These are phyloP conservation scores for Pythium diclinum DNA, from an alignment of 352 stramenopile genomes.

Conservation along the genomic window DNA sequence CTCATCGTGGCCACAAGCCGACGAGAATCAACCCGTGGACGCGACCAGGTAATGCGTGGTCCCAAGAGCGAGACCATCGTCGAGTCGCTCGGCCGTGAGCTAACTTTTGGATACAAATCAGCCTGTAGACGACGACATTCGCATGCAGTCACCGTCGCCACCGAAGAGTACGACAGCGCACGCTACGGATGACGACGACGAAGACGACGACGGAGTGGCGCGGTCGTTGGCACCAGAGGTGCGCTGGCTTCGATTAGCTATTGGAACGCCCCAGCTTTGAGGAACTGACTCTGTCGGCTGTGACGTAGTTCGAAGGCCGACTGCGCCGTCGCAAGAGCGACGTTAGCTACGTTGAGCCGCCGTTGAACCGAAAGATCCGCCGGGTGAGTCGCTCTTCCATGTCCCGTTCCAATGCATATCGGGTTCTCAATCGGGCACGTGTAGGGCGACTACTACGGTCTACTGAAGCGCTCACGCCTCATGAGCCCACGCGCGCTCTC, in stretches of 20 bases:
- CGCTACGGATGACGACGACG: neutral
- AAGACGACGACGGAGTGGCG: slow-evolving; percentile 2
- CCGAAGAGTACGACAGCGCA: neutral
- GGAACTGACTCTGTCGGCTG: neutral
- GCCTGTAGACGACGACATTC: slow-evolving; percentile 5
- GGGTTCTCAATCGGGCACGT: neutral
- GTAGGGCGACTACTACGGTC: slow-evolving; percentile 68
- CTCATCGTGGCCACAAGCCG: slow-evolving; percentile 10
- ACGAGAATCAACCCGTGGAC: slow-evolving; percentile 1
- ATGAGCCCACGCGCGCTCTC: slow-evolving; percentile 21
- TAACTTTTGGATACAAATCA: neutral
- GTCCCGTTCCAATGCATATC: neutral
- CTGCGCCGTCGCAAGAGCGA: slow-evolving; percentile 40
- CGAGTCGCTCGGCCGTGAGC: neutral
- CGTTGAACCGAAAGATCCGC: slow-evolving; percentile 61
- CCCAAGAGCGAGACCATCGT: neutral
- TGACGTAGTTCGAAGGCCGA: slow-evolving; percentile 19
- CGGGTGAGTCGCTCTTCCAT: slow-evolving; percentile 28
- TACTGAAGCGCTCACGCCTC: slow-evolving; percentile 33
- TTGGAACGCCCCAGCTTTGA: neutral
- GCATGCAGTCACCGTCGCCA: slow-evolving; percentile 13
- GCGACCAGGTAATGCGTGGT: neutral
- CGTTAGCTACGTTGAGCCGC: slow-evolving; percentile 57
- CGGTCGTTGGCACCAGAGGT: slow-evolving; percentile 8
- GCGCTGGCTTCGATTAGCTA: neutral